Evolutionary conservation across 352 stramenopile genomes (phyloP).

Genomic region (Globisporangium barbulae): DNA sequence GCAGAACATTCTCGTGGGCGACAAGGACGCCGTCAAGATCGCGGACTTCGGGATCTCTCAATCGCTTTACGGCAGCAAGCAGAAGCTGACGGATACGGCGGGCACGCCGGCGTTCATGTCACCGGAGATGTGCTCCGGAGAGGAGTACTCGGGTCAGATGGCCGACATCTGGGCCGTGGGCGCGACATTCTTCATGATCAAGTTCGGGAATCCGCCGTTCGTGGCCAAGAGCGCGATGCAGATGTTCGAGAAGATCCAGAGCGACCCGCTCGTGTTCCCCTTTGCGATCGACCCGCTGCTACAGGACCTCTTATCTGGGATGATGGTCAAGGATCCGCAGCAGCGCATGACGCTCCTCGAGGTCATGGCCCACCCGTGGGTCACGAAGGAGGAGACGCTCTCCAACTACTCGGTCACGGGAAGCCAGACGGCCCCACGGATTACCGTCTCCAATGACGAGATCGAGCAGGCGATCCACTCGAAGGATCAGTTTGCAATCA

Average conservation of each 20-base stretch:
- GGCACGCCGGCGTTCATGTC: conserved; percentile 93
- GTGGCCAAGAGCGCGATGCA: conserved; percentile 84
- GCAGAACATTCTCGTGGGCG: conserved; percentile 85
- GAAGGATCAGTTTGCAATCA: conserved; percentile 51
- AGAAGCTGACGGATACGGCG: conserved; percentile 73
- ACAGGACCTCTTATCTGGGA: conserved; percentile 53
- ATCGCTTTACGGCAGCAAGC: conserved; percentile 76
- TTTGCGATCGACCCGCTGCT: conserved; percentile 46
- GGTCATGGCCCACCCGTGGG: conserved; percentile 75
- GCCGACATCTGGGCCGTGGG: conserved; percentile 92
- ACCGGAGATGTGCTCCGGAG: conserved; percentile 87
- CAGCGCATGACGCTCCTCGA: conserved; percentile 59
- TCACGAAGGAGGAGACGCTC: conserved; percentile 63
- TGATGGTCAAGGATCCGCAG: conserved; percentile 60
- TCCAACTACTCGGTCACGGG: conserved; percentile 11
- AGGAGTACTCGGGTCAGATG: conserved; percentile 82
- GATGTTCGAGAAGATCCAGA: conserved; percentile 89
- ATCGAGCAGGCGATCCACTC: conserved; percentile 62
- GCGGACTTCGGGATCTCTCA: conserved; percentile 90
- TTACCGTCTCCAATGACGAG: conserved; percentile 75
- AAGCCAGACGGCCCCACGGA: conserved; percentile 29
- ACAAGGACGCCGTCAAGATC: conserved; percentile 90
- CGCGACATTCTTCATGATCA: conserved; percentile 87
- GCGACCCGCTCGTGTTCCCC: conserved; percentile 67
- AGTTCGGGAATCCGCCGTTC: conserved; percentile 88